Evolutionary conservation across 805 yeast species (phyloP), one percentile per base, ranked within the genome.

Genomic region (Candida chauliodis): DNA sequence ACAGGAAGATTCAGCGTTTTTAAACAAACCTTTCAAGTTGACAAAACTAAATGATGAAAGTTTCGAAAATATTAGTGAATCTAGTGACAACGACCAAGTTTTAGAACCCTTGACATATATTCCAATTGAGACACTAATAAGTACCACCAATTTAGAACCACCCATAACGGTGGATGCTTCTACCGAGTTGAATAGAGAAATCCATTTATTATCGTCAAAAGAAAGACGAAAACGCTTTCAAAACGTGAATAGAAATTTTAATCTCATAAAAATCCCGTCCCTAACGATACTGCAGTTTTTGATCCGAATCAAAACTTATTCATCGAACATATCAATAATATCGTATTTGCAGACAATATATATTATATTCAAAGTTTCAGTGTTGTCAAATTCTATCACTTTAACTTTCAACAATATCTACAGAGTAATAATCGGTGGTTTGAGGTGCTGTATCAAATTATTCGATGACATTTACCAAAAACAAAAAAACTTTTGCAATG

Each of bases 401-500:
- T 50, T 67, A 28, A 61, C 60, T 9, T 48, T 48, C 8, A 49
- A 52, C 27, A 68, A 68, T 42, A 68, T 60, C n/a, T 56, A 68
- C 42, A 49, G 73, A 30, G 53, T 66, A 32, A 51, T 67, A 10
- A 50, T 67, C 40, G 72, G 69, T 4, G 59, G 60, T 48, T 52
- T 68, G 8, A 53, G 73, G 37, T 66, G 73, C 43, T 64, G 61
- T 56, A 65, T 69, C 9, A 68, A 68, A 45, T 59, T 52, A 14
- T 46, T 66, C 32, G 73, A 68, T 43, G 73, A 68, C 40, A 49
- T 68, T 8, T 59, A 63, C 47, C 73, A 67, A 41, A 65, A 60
- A 37, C 73, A 68, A 39, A 55, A 58, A 41, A 43, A 59, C 14
- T 68, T 64, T 49, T 66, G 71, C 3, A 61, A 66, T 2, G 72